These are phyloP conservation scores for Excoecaria agallocha DNA, from an alignment of 345 rosid genomes.

Conservation along the genomic window DNA sequence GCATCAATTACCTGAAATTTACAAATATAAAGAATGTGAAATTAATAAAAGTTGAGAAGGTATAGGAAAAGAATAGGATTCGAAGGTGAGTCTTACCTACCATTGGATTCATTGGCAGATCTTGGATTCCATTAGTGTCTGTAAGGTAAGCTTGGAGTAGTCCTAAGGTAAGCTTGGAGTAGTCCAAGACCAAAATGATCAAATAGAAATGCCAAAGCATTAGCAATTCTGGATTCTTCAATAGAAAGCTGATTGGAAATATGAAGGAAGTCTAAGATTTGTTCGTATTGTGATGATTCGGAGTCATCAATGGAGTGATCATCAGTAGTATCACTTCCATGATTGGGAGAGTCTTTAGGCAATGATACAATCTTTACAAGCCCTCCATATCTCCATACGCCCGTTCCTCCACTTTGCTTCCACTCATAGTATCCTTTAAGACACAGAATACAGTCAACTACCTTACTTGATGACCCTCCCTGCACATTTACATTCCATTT, in stretches of 20 bases:
- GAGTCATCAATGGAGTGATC: conserved; percentile 88
- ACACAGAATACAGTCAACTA: conserved; percentile 95
- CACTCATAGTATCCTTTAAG: conserved; percentile 92
- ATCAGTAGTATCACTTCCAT: conserved; percentile 73
- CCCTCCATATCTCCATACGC: conserved; percentile 98
- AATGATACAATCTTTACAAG: conserved; percentile 82
- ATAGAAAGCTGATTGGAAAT: conserved; percentile 67
- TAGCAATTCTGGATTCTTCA: conserved; percentile 78
- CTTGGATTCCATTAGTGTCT: conserved; percentile 59
- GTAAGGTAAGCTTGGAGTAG: conserved; percentile 75
- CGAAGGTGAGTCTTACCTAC: conserved; percentile 59
- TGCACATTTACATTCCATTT: conserved; percentile 18
- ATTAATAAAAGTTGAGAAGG: no score
- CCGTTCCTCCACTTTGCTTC: conserved; percentile 91
- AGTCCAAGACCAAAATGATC: conserved; percentile 83
- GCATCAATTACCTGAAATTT: conserved; percentile 66
- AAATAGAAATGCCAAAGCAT: conserved; percentile 71
- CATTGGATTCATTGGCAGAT: conserved; percentile 85
- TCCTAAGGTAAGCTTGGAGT: no score
- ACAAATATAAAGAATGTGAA: neutral
- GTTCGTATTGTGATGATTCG: conserved; percentile 85
- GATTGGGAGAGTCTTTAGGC: conserved; percentile 64
- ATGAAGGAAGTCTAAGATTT: conserved; percentile 81
- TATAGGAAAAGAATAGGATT: no score
- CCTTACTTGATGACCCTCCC: conserved; percentile 96